phyloP scores from a whole-genome alignment of 2,329 filamentous ascomycete genomes.

The Sporothrix euskadiensis region DNA sequence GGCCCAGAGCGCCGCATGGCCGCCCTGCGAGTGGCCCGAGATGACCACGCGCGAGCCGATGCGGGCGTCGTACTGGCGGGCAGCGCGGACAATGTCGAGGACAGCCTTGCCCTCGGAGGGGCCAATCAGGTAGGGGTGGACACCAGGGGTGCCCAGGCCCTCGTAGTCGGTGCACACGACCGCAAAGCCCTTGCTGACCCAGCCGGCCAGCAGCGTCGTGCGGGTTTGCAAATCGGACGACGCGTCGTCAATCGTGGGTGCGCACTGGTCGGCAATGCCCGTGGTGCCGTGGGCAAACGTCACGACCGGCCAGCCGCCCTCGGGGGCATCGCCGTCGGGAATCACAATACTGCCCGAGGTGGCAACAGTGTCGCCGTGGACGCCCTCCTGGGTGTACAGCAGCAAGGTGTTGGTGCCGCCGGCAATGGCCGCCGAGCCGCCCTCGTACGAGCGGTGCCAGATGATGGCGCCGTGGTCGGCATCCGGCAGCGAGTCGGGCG shows the following conservation, averaged over 20 bases:
- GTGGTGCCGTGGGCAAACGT: conserved; percentile 18
- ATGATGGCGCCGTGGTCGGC: conserved; percentile 6
- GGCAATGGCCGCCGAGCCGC: not conserved
- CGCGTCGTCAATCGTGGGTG: conserved; percentile 2
- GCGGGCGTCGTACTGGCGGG: not conserved
- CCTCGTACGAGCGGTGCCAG: not conserved
- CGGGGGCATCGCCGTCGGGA: conserved; percentile 7
- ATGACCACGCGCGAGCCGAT: not conserved
- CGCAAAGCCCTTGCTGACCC: not conserved
- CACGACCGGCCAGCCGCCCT: conserved; percentile 13
- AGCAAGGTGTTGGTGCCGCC: conserved; percentile 5
- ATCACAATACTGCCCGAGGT: conserved; percentile 7
- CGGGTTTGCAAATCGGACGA: not conserved
- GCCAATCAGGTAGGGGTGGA: conserved; percentile 20
- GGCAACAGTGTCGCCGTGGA: conserved; percentile 1
- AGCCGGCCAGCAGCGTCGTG: not conserved
- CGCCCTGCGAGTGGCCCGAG: conserved; percentile 19
- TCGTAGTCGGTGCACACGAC: conserved; percentile 19
- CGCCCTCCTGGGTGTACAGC: conserved; percentile 19
- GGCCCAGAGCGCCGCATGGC: conserved; percentile 12
- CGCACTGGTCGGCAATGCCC: conserved; percentile 17
- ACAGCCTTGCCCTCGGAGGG: conserved; percentile 3
- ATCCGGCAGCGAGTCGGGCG: conserved; percentile 5
- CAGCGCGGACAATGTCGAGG: conserved; percentile 6
- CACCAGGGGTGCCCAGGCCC: conserved; percentile 18